Conservation (phyloP, 108 stramenopile species). For the Fistulifera pelliculosa region DNA sequence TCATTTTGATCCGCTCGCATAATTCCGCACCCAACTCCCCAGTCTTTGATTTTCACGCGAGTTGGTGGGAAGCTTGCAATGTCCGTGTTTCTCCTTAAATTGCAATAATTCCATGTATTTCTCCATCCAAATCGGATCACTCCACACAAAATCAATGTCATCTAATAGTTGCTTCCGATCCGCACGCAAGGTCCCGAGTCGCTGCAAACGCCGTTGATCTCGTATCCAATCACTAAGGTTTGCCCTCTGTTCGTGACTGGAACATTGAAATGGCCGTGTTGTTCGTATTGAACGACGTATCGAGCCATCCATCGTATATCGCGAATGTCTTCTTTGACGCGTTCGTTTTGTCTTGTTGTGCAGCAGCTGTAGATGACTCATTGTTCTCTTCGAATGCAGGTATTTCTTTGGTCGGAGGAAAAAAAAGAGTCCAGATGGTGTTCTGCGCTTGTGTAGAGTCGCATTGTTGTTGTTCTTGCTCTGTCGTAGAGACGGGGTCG, state of each 20-base stretch:
- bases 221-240: background rate
- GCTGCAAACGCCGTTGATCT: background rate
- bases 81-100: slow-evolving; percentile 26
- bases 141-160: slow-evolving; percentile 16
- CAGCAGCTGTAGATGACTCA: too few species aligned
- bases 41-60: slow-evolving; percentile 28
- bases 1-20: background rate
- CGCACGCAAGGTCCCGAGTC: background rate
- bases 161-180: slow-evolving; percentile 5
- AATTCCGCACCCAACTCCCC: slow-evolving; percentile 28
- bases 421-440: too few species aligned
- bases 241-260: slow-evolving; percentile 11
- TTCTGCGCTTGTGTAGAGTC: too few species aligned
- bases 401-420: too few species aligned
- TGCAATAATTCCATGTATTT: slow-evolving; percentile 7
- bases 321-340: too few species aligned
- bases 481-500: too few species aligned
- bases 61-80: slow-evolving; percentile 34
- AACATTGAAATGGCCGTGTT: slow-evolving; percentile 33
- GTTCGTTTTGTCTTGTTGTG: too few species aligned
- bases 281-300: slow-evolving; percentile 16
- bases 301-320: slow-evolving; percentile 14
- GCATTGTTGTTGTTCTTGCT: too few species aligned
- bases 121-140: slow-evolving; percentile 6
- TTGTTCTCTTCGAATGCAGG: too few species aligned